phyloP scores from a whole-genome alignment of 2,329 filamentous ascomycete genomes.

The Aureobasidium leucospermi region DNA sequence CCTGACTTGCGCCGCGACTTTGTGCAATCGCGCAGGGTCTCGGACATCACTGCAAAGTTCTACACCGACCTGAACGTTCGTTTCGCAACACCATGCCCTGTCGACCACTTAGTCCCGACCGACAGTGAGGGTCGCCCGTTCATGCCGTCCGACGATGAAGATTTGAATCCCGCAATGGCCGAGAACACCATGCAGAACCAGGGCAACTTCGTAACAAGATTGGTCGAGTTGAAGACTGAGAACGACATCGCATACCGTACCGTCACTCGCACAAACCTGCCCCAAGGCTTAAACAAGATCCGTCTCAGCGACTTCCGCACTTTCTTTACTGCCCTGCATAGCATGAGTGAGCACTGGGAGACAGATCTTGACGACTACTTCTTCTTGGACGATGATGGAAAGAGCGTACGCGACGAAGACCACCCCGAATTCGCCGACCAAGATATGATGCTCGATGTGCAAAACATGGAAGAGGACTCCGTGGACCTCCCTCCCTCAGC shows the following conservation, averaged over 20 bases:
- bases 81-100: conserved; percentile 28
- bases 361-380: conserved; percentile 51
- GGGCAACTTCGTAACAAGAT: conserved; percentile 42
- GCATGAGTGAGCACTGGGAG: conserved; percentile 57
- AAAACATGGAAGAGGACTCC: not conserved
- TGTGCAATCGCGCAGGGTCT: not conserved
- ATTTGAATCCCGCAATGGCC: not conserved
- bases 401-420: conserved; percentile 5
- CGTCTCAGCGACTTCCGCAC: conserved; percentile 50
- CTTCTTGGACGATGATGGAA: conserved; percentile 10
- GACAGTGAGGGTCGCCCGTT: conserved; percentile 13
- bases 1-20: conserved; percentile 7
- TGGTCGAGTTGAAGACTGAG: conserved; percentile 45
- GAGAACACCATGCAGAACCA: conserved; percentile 22
- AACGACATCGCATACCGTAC: conserved; percentile 54
- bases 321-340: conserved; percentile 54
- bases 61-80: conserved; percentile 32
- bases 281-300: conserved; percentile 36
- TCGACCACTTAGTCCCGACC: conserved; percentile 34
- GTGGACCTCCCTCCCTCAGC: not conserved
- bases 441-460: conserved; percentile 9
- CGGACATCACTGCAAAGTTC: conserved; percentile 12
- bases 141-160: conserved; percentile 14
- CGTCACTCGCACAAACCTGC: conserved; percentile 40
- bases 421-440: conserved; percentile 2